A percentile compares a stretch with the other conserved stretches of the same genome.
Evolutionary conservation across 2,329 filamentous ascomycete genomes (phyloP).

Genomic region (Penicillium frequentans): DNA sequence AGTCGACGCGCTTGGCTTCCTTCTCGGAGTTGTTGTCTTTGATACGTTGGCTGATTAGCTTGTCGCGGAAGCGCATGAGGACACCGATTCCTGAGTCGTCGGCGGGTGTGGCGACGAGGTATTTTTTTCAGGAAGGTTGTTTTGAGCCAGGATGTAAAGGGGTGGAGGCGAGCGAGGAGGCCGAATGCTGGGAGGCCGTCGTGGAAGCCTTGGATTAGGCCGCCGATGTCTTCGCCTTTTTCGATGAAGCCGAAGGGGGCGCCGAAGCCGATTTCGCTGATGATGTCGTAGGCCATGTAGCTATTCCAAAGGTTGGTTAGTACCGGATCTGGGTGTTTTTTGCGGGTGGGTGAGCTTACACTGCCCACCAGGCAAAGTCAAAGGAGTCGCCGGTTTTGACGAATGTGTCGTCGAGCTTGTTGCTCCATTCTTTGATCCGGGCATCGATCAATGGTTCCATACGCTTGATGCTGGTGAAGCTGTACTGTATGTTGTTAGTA

Average conservation of each 20-base stretch:
- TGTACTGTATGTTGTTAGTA: slow-evolving; percentile 41
- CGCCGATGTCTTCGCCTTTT: slow-evolving; percentile 52
- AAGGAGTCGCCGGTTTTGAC: slow-evolving; percentile 47
- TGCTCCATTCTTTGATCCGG: slow-evolving; percentile 53
- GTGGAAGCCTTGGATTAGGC: slow-evolving; percentile 57
- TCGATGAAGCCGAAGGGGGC: slow-evolving; percentile 58
- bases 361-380: slow-evolving; percentile 58
- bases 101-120: slow-evolving; percentile 54
- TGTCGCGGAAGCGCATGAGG: slow-evolving; percentile 59
- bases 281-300: slow-evolving; percentile 59
- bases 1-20: slow-evolving; percentile 48
- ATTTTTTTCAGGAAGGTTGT: slow-evolving; percentile 54
- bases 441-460: slow-evolving; percentile 59
- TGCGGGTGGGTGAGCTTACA: slow-evolving; percentile 31
- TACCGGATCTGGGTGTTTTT: background rate
- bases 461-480: slow-evolving; percentile 57
- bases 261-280: slow-evolving; percentile 58
- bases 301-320: slow-evolving; percentile 12
- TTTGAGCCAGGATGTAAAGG: slow-evolving; percentile 58
- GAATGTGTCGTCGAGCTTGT: slow-evolving; percentile 50
- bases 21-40: slow-evolving; percentile 50
- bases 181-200: slow-evolving; percentile 54
- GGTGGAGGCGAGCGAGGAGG: slow-evolving; percentile 53
- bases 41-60: slow-evolving; percentile 51
- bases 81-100: slow-evolving; percentile 57